phyloP scores from a whole-genome alignment of 768 basidiomycete species.

The Sporobolomyces phaffii region DNA sequence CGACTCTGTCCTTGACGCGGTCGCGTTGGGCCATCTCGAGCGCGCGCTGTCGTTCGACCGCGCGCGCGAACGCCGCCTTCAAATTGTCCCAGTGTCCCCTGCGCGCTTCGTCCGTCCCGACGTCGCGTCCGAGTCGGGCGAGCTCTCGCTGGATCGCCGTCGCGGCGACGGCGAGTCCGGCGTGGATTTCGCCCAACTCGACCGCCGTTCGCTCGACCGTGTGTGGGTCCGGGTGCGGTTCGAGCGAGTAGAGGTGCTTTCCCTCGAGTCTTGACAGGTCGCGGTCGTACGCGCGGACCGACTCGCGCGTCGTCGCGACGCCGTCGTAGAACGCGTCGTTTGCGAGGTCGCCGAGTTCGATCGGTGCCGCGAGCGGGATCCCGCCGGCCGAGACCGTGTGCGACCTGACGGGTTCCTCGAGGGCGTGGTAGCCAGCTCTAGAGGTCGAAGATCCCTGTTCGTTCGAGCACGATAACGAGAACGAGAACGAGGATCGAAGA shows the following conservation, averaged over 20 bases:
- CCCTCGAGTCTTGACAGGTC: not conserved
- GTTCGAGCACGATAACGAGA: not conserved
- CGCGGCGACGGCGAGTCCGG: not conserved
- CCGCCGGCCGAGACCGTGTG: constrained; percentile 22
- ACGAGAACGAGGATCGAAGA: too few relatives aligned
- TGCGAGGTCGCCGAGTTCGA: constrained; percentile 23
- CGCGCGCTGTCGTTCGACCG: constrained; percentile 13
- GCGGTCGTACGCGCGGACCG: not conserved
- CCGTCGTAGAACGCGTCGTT: constrained; percentile 9
- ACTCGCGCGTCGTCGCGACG: constrained; percentile 19
- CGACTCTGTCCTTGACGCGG: constrained; percentile 17
- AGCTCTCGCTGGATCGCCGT: not conserved
- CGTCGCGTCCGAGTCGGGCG: not conserved
- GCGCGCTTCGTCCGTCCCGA: constrained; percentile 20
- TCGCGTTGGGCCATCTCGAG: constrained; percentile 22
- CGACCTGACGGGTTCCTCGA: constrained; percentile 9
- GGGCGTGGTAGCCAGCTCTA: not conserved
- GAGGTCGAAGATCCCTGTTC: constrained; percentile 39
- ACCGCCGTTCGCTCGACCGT: not conserved
- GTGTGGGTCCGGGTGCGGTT: not conserved
- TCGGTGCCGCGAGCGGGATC: not conserved
- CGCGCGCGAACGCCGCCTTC: constrained; percentile 8
- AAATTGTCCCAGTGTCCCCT: constrained; percentile 27
- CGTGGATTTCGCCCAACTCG: constrained; percentile 1
- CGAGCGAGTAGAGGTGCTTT: not conserved